Conservation (phyloP, 495 filamentous ascomycete species). For the Penicillium coffeae region DNA sequence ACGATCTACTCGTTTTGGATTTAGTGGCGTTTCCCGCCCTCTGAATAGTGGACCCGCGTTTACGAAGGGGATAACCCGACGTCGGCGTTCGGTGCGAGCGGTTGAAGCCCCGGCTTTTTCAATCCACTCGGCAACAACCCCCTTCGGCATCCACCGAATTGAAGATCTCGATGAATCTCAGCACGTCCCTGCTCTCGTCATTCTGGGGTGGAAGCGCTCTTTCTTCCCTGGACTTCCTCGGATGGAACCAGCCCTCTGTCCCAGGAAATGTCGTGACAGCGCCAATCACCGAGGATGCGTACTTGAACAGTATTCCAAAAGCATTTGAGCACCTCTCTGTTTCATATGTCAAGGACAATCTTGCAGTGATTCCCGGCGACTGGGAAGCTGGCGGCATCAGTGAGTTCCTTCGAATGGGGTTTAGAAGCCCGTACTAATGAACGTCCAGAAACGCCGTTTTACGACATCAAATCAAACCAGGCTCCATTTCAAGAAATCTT, state of each 20-base stretch:
- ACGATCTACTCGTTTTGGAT: too few species aligned
- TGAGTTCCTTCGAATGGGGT: neutral
- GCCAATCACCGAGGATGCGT: neutral
- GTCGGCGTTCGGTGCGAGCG: too few species aligned
- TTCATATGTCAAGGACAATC: conserved; percentile 9
- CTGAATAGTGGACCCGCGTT: too few species aligned
- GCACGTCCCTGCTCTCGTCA: conserved; percentile 1
- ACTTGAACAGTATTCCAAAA: conserved; percentile 1
- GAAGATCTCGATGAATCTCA: conserved; percentile 5
- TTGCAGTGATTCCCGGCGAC: conserved; percentile 10
- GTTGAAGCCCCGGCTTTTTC: too few species aligned
- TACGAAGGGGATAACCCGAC: too few species aligned
- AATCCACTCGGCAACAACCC: too few species aligned
- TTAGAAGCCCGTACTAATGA: neutral
- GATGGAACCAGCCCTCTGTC: conserved; percentile 1
- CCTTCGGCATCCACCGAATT: too few species aligned
- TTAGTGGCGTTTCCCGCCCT: too few species aligned
- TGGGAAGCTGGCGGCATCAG: conserved; percentile 10
- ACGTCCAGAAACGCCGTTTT: conserved; percentile 7
- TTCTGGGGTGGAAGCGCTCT: conserved; percentile 2
- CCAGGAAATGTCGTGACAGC: neutral
- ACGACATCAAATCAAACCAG: conserved; percentile 11
- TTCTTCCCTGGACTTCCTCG: conserved; percentile 3
- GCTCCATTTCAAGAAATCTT: neutral
- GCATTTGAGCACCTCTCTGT: conserved; percentile 6